These are phyloP conservation scores for Malania oleifera DNA, from an alignment of 164 flowering plant genomes.

Conservation along the genomic window DNA sequence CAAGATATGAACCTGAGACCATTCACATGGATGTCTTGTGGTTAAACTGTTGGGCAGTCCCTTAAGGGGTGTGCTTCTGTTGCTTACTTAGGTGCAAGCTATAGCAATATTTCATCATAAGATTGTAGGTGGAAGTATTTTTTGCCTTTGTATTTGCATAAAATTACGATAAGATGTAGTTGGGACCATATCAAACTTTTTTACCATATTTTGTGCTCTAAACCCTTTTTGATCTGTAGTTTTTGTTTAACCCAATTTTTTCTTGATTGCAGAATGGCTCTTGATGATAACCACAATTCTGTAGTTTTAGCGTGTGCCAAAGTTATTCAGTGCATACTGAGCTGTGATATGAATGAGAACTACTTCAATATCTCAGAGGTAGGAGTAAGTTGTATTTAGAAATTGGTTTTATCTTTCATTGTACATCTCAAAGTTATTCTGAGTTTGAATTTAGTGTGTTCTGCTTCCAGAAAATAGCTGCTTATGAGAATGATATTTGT, in stretches of 20 bases:
- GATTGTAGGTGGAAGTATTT: too few species aligned
- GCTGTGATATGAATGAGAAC: constrained; percentile 63
- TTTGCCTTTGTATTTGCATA: too few species aligned
- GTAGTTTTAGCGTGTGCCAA: constrained; percentile 74
- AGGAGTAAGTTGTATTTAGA: constrained; percentile 6
- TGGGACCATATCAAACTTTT: too few species aligned
- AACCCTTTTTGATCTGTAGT: neutral
- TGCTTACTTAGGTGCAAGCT: too few species aligned
- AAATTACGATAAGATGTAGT: too few species aligned
- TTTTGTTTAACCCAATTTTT: neutral
- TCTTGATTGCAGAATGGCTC: constrained; percentile 52
- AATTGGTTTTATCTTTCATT: neutral
- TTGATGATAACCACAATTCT: constrained; percentile 84
- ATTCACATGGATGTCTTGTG: too few species aligned
- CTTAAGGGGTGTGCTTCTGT: too few species aligned
- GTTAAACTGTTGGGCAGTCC: too few species aligned
- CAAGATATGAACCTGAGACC: too few species aligned
- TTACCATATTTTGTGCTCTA: neutral
- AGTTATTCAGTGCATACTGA: constrained; percentile 56
- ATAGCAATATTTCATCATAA: too few species aligned
- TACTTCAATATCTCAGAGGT: constrained; percentile 66
- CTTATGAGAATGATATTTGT: constrained; percentile 30
- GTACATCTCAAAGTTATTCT: neutral
- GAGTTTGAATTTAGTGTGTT: neutral
- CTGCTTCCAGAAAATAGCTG: constrained; percentile 44